Base-by-base conservation (phyloP, 345 rosid species). In the Carallia brachiata region DNA sequence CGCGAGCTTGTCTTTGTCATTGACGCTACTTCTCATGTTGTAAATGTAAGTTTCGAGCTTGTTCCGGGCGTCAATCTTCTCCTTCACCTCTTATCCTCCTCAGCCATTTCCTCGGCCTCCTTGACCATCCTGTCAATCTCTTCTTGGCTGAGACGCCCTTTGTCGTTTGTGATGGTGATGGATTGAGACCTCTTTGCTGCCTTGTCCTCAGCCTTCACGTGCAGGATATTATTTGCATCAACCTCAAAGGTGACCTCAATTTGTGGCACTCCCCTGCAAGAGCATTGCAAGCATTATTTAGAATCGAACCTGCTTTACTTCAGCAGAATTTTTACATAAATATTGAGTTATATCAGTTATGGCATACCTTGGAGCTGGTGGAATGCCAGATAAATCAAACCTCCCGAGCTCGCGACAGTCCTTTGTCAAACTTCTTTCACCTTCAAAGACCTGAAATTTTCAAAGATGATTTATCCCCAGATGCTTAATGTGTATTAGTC, bases 191-290 rank as follows among this genome's bases (percentile, higher is more conserved):
- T 82, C 80, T 72, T 84, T 1, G 84, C 81, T 8, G 78, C 85
- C 75, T 78, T 87, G 72, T 89, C 95, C 73, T 79, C 86, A 0
- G 90, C 94, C 9, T 67, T 83, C 69, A 85, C 91, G n/a, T 79
- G 75, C 0, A 87, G 50, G 44, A 85, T 84, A 1, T 87, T 85
- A 13, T 85, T 81, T 37, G 76, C 81, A 18, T 82, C 92, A 0
- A 87, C 81, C 74, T 85, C 89, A 12, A 85, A 85, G 9, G 84
- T 85, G 8, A 83, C 85, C 76, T 81, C 72, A 3, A 84, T 84
- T 59, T 86, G 87, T 0, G 87, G 82, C 37, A 84, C 82, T n/a
- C 87, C 90, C 75, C 89, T 83, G 78, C 23, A 78, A 27, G 16
- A 30, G 0, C 18, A 19, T 32, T 44, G 9, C 16, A 44, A 44